A percentile compares a stretch with the other conserved stretches of the same genome.
phyloP scores from a whole-genome alignment of 2,329 filamentous ascomycete genomes.

The Trichoderma sp. region DNA sequence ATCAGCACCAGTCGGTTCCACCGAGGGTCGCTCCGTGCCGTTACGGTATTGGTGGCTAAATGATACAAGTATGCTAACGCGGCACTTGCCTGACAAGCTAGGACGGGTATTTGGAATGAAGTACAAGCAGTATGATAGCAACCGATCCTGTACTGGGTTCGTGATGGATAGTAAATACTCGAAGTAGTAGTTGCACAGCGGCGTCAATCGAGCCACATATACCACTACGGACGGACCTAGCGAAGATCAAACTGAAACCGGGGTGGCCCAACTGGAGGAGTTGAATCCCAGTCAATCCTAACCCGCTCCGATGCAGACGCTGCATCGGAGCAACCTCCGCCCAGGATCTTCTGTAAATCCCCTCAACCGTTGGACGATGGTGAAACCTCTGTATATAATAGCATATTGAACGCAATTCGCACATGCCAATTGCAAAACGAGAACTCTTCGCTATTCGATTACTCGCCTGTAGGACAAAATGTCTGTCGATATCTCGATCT shows the following conservation, averaged over 20 bases:
- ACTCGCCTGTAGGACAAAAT: background rate
- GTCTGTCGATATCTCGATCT: conserved; percentile 8
- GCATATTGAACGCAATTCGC: background rate
- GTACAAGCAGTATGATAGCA: background rate
- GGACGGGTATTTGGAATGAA: background rate
- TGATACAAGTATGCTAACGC: background rate
- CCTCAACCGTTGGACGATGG: background rate
- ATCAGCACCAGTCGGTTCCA: background rate
- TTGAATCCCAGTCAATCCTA: background rate
- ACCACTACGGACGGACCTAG: background rate
- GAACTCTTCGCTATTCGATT: background rate
- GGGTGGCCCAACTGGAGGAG: background rate
- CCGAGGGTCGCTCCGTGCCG: background rate
- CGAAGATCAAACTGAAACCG: background rate
- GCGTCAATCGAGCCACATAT: background rate
- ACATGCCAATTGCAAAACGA: background rate
- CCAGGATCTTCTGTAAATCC: background rate
- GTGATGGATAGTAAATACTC: background rate
- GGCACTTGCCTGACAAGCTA: background rate
- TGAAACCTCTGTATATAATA: background rate
- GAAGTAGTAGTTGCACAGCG: background rate
- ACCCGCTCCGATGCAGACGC: background rate
- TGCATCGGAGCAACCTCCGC: background rate
- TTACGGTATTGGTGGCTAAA: background rate
- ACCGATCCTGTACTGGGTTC: background rate